A percentile compares a stretch with the other conserved stretches of the same genome.
These are phyloP conservation scores for Cytospora chrysosperma DNA, from an alignment of 2,329 filamentous ascomycete species.

Conservation along the genomic window DNA sequence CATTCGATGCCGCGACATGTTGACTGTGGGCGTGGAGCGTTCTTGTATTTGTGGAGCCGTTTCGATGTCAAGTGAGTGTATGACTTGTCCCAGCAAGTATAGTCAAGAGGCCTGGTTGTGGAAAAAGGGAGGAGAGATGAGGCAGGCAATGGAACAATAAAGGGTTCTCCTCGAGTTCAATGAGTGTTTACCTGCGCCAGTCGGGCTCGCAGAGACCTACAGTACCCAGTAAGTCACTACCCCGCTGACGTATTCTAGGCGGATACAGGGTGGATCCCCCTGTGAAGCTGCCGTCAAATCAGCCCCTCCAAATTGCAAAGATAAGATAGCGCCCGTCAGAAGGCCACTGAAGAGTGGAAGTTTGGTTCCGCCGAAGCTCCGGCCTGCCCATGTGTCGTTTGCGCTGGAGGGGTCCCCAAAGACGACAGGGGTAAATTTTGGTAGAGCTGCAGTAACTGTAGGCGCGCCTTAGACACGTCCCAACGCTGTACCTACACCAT, in stretches of 20 bases:
- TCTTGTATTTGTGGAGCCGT: neutral
- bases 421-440: conserved; percentile 15
- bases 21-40: conserved; percentile 11
- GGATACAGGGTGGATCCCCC: neutral
- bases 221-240: neutral
- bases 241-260: neutral
- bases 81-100: neutral
- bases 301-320: conserved; percentile 1
- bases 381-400: conserved; percentile 5
- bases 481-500: neutral
- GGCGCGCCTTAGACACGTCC: conserved; percentile 18
- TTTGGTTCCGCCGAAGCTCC: conserved; percentile 1
- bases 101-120: neutral
- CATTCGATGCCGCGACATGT: conserved; percentile 49
- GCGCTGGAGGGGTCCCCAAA: conserved; percentile 12
- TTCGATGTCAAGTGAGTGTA: neutral
- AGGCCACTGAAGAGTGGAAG: neutral
- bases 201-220: neutral
- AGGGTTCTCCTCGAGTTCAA: too few species aligned
- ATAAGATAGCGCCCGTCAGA: neutral
- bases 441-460: conserved; percentile 9
- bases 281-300: neutral
- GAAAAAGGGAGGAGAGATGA: too few species aligned
- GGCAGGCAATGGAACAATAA: neutral
- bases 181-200: neutral